These are phyloP conservation scores for Phaeosphaeriaceae sp. DNA, from an alignment of 2,329 filamentous ascomycete species.

Conservation along the genomic window DNA sequence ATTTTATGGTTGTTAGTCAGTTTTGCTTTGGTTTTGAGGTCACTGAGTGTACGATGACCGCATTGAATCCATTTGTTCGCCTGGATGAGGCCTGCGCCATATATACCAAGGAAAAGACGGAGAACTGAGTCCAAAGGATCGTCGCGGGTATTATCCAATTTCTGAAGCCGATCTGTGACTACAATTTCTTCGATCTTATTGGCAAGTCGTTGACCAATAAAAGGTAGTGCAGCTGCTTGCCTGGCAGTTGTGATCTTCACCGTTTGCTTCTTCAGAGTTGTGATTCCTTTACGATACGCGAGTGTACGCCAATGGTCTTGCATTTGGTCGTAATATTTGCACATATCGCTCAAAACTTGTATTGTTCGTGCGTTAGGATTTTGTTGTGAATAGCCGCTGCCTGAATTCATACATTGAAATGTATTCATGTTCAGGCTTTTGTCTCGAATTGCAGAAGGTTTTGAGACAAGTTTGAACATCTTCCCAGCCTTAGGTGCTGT, in stretches of 20 bases:
- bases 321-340: conserved; percentile 75
- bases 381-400: conserved; percentile 49
- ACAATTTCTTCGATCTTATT: conserved; percentile 91
- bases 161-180: conserved; percentile 71
- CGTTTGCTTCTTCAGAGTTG: conserved; percentile 71
- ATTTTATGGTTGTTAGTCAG: conserved; percentile 74
- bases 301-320: conserved; percentile 77
- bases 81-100: conserved; percentile 74
- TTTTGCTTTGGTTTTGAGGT: conserved; percentile 66
- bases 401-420: conserved; percentile 67
- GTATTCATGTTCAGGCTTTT: conserved; percentile 46
- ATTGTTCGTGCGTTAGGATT: conserved; percentile 81
- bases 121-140: conserved; percentile 72
- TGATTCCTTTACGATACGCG: conserved; percentile 79
- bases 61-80: conserved; percentile 78
- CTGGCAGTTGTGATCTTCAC: conserved; percentile 69
- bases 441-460: conserved; percentile 8
- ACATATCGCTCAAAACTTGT: conserved; percentile 77
- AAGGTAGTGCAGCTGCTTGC: conserved; percentile 71
- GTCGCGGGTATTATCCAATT: conserved; percentile 72
- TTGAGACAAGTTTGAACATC: conserved; percentile 9
- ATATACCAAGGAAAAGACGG: conserved; percentile 76
- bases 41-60: conserved; percentile 76
- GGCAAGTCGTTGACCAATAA: conserved; percentile 75
- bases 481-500: conserved; percentile 14